These are phyloP conservation scores for Elsinoe australis DNA, from an alignment of 2,329 filamentous ascomycete species.

Conservation along the genomic window DNA sequence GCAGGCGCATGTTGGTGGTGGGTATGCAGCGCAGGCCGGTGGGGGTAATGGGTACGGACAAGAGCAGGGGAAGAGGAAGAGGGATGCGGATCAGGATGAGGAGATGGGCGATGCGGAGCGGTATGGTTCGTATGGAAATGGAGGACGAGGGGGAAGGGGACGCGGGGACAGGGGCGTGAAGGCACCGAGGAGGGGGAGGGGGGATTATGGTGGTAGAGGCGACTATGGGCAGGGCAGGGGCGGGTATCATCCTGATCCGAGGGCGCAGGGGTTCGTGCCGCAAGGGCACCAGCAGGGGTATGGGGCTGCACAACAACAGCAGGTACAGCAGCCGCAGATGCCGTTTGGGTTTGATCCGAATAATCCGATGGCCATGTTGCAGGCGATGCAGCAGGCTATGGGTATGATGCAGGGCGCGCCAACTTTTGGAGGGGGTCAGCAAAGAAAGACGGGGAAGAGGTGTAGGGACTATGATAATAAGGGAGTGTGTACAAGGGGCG, in stretches of 20 bases:
- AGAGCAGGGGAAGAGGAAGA: background rate
- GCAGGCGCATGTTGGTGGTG: background rate
- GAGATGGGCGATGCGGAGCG: slow-evolving; percentile 4
- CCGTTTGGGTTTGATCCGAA: slow-evolving; percentile 52
- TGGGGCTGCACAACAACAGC: no score
- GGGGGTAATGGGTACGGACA: background rate
- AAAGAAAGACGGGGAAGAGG: slow-evolving; percentile 35
- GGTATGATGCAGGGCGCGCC: slow-evolving; percentile 40
- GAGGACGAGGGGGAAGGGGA: background rate
- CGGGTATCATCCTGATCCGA: slow-evolving; percentile 1
- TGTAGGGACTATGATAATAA: slow-evolving; percentile 67
- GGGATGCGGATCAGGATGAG: slow-evolving; percentile 1
- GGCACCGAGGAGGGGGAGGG: slow-evolving; percentile 8
- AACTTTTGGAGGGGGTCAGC: slow-evolving; percentile 17
- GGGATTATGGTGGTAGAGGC: slow-evolving; percentile 8
- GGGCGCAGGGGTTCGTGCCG: slow-evolving; percentile 9
- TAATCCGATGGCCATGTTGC: slow-evolving; percentile 54
- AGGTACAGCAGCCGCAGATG: slow-evolving; percentile 27
- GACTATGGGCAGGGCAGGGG: background rate
- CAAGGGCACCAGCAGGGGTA: background rate
- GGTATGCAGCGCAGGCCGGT: background rate
- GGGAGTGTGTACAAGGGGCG: slow-evolving; percentile 62
- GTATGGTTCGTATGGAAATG: background rate
- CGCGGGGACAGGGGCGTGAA: slow-evolving; percentile 7
- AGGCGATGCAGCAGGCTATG: slow-evolving; percentile 55